Base-by-base conservation (phyloP, 75 land plant species). In the Chamaecyparis obtusa region DNA sequence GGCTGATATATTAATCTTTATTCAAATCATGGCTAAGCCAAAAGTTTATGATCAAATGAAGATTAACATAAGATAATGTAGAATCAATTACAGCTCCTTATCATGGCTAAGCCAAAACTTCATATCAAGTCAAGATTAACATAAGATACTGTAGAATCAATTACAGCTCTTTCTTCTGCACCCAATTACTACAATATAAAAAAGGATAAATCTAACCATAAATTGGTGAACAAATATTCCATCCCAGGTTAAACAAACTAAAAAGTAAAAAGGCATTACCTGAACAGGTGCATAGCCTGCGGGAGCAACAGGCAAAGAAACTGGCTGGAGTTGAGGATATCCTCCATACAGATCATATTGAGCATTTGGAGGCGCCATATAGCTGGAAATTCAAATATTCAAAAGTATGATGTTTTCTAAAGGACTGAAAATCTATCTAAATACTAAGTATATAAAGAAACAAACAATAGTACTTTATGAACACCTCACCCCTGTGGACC, bases 201-300 rank as follows among this genome's bases (percentile, higher is more conserved):
- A 72, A 19, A 46, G 51, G 30, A 81, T 27, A 43, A 49, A 81
- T 27, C 16, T 11, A 81, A 10, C 32, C 30, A 46, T 11, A 10
- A 81, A 9, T 81, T 8, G 15, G 21, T 80, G 24, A 46, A 78
- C 5, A 9, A 46, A 27, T n/a, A 43, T 81, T 9, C 48, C 24
- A 27, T 19, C 83, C 83, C 32, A 39, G 32, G 33, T 81, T 81
- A 48, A 9, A 35, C n/a, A 51, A 19, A 27, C 16, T 56, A 41
- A 15, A 27, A 84, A 27, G 16, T 56, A 41, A 15, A 27, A 84
- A 35, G 24, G 41, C 9, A 21, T 69, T 84, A 95, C 99, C 99
- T 97, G 99, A 67, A 97, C 91, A 85, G 99, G 99, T 14, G 95
- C 97, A 95, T 98, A 98, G 79, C 94, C 95, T 87, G 94, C 89